Conservation (phyloP, 441 rosid genomes). For the Populus hybrid region DNA sequence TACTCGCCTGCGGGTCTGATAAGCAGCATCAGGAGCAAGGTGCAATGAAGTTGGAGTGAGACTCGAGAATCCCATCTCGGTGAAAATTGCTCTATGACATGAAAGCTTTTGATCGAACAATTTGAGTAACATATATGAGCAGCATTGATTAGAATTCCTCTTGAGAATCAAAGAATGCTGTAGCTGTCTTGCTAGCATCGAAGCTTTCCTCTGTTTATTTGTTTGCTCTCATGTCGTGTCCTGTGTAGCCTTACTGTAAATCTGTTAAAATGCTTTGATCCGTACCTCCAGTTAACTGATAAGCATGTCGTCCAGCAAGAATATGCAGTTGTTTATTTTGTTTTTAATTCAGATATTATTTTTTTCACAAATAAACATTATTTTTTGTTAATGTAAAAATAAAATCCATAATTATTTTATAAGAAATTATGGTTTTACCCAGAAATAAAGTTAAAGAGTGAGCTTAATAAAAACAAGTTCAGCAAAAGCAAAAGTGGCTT, state of each 20-base stretch:
- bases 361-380: too few species aligned
- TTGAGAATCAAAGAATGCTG: not conserved
- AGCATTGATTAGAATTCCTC: not conserved
- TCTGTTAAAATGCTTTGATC: not conserved
- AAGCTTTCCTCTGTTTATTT: not conserved
- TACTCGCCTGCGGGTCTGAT: constrained; percentile 71
- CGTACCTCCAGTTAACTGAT: too few species aligned
- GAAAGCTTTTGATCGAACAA: not conserved
- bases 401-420: too few species aligned
- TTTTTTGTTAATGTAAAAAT: too few species aligned
- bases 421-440: too few species aligned
- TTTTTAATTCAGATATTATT: too few species aligned
- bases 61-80: not conserved
- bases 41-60: constrained; percentile 44
- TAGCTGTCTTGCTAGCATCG: not conserved
- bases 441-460: too few species aligned
- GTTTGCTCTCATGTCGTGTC: not conserved
- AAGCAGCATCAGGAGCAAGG: constrained; percentile 42
- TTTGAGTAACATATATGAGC: not conserved
- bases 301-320: too few species aligned
- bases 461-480: too few species aligned
- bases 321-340: too few species aligned
- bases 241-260: not conserved
- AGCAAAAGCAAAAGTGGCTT: too few species aligned
- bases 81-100: not conserved